Evolutionary conservation across 75 land plant genomes (phyloP).

Genomic region (Sequoia sempervirens): DNA sequence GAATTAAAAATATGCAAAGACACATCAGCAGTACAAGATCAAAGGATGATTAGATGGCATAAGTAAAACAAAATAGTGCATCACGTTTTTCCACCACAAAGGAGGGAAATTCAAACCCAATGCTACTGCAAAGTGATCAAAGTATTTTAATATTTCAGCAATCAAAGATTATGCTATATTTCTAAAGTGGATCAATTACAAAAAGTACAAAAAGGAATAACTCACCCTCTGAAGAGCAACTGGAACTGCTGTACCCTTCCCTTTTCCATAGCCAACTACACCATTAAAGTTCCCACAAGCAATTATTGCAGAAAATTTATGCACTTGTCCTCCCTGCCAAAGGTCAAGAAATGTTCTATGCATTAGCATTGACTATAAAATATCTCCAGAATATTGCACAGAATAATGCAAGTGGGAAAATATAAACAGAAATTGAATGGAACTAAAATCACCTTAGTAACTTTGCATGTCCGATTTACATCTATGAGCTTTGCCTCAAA

Average conservation of each 20-base stretch:
- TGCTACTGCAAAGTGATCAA: not conserved
- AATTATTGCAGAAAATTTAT: conserved; percentile 76
- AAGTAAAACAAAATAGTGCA: not conserved
- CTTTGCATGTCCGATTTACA: conserved; percentile 92
- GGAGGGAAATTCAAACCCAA: not conserved
- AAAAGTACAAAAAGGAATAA: conserved; percentile 2
- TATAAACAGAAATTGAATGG: not conserved
- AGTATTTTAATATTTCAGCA: not conserved
- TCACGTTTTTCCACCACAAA: not conserved
- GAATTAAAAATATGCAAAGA: not conserved
- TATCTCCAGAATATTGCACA: not conserved
- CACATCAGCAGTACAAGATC: not conserved
- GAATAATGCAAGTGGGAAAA: not conserved
- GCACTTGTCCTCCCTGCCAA: conserved; percentile 71
- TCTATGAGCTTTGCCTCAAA: conserved; percentile 79
- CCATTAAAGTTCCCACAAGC: conserved; percentile 93
- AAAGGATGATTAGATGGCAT: not conserved
- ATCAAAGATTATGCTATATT: not conserved
- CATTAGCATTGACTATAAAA: not conserved
- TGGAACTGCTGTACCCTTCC: conserved; percentile 64
- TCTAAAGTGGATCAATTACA: not conserved
- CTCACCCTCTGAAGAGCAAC: conserved; percentile 66
- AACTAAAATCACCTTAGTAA: conserved; percentile 72
- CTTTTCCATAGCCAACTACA: conserved; percentile 86
- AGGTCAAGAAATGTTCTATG: conserved; percentile 7